These are phyloP conservation scores for Chaetomium tenue DNA, from an alignment of 495 filamentous ascomycete genomes.

Conservation along the genomic window DNA sequence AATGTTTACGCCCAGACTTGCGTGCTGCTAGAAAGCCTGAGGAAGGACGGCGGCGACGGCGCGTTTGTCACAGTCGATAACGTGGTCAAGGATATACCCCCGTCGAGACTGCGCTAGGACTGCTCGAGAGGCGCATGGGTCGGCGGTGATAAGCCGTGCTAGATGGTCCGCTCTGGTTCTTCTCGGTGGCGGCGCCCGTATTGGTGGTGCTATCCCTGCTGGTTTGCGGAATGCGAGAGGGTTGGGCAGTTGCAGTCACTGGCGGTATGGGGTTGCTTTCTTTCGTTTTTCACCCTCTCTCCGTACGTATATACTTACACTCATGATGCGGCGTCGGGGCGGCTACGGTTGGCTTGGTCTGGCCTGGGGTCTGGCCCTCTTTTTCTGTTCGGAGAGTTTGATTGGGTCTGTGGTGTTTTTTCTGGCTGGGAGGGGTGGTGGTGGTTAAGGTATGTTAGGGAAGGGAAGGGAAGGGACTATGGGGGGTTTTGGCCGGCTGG, in stretches of 20 bases:
- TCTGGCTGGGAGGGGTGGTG: neutral
- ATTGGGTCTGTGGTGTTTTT: neutral
- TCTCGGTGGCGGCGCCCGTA: neutral
- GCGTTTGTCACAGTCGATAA: conserved; percentile 84
- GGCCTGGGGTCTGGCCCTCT: neutral
- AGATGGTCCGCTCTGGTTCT: neutral
- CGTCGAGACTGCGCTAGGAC: neutral
- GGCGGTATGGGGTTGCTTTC: neutral
- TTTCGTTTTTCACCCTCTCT: neutral
- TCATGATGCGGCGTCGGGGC: neutral
- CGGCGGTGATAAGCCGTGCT: too few species aligned
- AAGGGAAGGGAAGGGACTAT: neutral
- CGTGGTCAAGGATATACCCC: conserved; percentile 51
- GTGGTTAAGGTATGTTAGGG: neutral
- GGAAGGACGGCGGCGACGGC: conserved; percentile 78
- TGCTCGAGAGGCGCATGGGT: neutral
- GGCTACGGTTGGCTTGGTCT: conserved; percentile 6
- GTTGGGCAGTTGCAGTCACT: neutral
- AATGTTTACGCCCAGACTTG: conserved; percentile 82
- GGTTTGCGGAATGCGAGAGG: neutral
- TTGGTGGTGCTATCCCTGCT: neutral
- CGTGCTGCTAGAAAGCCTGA: conserved; percentile 77
- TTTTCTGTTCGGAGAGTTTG: neutral
- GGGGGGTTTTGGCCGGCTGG: neutral
- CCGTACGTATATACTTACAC: conserved; percentile 3